Percentiles rank a stretch among this genome's conserved stretches.
Evolutionary conservation across 1,284 basidiomycete genomes (phyloP).

Genomic region (Heterobasidion parviporum): DNA sequence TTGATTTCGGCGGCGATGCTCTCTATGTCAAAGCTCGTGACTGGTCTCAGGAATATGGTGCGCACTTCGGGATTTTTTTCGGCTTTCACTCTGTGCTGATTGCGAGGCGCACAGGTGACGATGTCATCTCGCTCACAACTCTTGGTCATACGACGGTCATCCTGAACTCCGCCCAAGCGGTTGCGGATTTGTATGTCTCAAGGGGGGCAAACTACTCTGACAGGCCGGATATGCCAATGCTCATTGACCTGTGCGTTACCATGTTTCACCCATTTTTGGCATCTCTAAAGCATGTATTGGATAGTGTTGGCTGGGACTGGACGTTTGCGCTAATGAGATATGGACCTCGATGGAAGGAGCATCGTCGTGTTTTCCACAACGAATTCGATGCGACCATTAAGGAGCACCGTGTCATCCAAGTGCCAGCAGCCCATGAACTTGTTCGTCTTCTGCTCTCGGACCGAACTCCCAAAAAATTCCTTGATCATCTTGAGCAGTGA

Average conservation of each 20-base stretch:
- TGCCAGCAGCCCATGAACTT: slow-evolving; percentile 6
- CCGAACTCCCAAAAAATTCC: slow-evolving; percentile 4
- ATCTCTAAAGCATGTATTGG: background rate
- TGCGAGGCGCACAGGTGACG: slow-evolving; percentile 11
- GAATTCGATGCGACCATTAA: slow-evolving; percentile 9
- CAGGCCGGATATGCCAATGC: slow-evolving; percentile 18
- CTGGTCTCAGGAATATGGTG: slow-evolving; percentile 13
- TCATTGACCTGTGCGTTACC: slow-evolving; percentile 6
- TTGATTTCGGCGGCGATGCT: slow-evolving; percentile 10
- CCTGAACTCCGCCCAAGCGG: slow-evolving; percentile 27
- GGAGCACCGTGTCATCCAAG: slow-evolving; percentile 9
- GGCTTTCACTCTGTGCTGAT: background rate
- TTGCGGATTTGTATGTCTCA: slow-evolving; percentile 30
- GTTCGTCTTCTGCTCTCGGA: slow-evolving; percentile 4
- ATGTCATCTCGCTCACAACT: slow-evolving; percentile 28
- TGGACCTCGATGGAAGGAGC: slow-evolving; percentile 12
- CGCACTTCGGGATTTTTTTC: background rate
- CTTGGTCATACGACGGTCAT: slow-evolving; percentile 29
- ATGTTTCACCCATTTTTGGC: background rate
- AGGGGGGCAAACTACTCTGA: slow-evolving; percentile 31
- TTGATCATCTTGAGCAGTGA: slow-evolving; percentile 9
- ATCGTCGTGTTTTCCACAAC: slow-evolving; percentile 11
- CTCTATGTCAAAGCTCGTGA: slow-evolving; percentile 9
- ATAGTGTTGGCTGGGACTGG: slow-evolving; percentile 15
- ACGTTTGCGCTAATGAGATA: slow-evolving; percentile 13